Evolutionary conservation across 257 asterid genomes (phyloP).

Genomic region (Oldenlandia corymbosa): DNA sequence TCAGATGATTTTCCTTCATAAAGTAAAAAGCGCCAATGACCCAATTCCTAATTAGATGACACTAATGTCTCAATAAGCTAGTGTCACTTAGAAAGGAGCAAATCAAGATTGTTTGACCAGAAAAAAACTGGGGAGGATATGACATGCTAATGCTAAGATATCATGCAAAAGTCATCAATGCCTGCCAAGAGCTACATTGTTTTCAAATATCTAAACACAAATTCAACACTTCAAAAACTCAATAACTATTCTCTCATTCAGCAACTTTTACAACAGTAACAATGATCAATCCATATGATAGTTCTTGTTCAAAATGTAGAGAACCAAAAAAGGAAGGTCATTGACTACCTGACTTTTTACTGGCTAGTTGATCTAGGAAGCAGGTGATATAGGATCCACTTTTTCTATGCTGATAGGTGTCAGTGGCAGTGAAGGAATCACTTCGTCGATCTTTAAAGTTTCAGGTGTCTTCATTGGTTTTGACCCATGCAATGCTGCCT

Average conservation of each 20-base stretch:
- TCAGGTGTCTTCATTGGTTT: conserved; percentile 41
- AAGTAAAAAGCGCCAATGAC: background rate
- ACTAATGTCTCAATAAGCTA: background rate
- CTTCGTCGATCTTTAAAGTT: conserved; percentile 31
- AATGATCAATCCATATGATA: background rate
- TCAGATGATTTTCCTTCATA: background rate
- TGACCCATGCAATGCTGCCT: conserved; percentile 26
- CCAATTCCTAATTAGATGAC: background rate
- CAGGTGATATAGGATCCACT: conserved; percentile 30
- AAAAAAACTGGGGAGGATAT: background rate
- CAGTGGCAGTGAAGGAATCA: conserved; percentile 45
- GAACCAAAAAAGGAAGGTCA: background rate
- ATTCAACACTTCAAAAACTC: background rate
- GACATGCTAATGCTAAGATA: background rate
- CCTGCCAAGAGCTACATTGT: background rate
- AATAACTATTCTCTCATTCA: background rate
- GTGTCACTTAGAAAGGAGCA: background rate
- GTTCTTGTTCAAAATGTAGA: background rate
- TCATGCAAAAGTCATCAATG: background rate
- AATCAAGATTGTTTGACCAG: too few relatives aligned
- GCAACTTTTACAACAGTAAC: conserved; percentile 1
- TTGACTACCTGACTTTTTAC: conserved; percentile 28
- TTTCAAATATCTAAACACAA: background rate
- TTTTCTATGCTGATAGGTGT: conserved; percentile 33
- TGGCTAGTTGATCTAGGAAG: conserved; percentile 25